Percentiles rank a stretch among this genome's conserved stretches.
Conservation (phyloP, 2,329 filamentous ascomycete genomes). For the Penicillium sp. region DNA sequence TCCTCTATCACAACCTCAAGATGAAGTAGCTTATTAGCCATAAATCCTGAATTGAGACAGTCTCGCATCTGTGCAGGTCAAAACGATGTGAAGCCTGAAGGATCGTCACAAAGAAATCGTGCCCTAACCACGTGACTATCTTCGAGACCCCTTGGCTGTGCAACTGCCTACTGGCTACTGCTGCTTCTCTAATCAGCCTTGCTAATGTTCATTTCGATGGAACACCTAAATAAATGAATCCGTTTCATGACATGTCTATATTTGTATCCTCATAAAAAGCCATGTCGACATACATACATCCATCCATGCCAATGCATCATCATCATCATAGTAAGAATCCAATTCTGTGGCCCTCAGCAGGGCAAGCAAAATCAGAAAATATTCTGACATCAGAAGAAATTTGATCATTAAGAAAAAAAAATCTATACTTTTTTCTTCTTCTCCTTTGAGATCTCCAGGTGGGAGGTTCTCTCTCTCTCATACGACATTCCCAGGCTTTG, state of each 20-base stretch:
- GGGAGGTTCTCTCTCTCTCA: neutral
- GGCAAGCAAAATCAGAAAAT: neutral
- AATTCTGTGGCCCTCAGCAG: neutral
- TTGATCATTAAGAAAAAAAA: neutral
- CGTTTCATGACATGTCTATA: constrained; percentile 9
- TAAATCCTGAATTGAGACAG: no score
- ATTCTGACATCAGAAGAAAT: neutral
- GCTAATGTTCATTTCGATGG: neutral
- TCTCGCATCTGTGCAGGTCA: no score
- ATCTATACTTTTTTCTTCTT: neutral
- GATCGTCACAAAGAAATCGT: no score
- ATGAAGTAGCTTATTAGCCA: no score
- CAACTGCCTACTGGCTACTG: no score
- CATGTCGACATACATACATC: constrained; percentile 5
- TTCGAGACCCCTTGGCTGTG: no score
- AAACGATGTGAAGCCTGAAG: no score
- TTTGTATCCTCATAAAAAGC: constrained; percentile 9
- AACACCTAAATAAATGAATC: neutral
- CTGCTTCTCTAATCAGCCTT: neutral
- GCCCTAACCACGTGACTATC: no score
- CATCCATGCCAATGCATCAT: constrained; percentile 3
- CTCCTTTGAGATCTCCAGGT: neutral
- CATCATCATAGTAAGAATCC: neutral
- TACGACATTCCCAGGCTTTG: neutral
- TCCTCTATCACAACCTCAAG: no score